Conservation (phyloP, 2,329 filamentous ascomycete genomes). For the Trichoderma asperellum region DNA sequence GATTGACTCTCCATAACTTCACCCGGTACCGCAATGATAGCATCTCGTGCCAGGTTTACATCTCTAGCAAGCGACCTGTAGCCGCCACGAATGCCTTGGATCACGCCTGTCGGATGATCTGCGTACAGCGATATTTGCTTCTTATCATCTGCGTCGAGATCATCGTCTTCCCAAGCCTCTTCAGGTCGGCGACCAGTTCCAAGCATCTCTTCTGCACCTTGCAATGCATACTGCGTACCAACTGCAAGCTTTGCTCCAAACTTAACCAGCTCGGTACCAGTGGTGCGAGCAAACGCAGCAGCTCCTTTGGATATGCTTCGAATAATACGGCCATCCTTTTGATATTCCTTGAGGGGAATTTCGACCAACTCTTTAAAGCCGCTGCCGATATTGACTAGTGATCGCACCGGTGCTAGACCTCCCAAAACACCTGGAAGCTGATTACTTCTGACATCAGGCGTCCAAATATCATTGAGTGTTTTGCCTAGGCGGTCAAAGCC, state of each 20-base stretch:
- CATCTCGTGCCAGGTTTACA: conserved; percentile 82
- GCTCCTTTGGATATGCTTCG: conserved; percentile 92
- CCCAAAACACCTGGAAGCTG: conserved; percentile 89
- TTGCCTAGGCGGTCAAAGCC: conserved; percentile 90
- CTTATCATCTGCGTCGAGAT: conserved; percentile 67
- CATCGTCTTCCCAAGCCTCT: conserved; percentile 61
- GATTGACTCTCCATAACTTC: conserved; percentile 87
- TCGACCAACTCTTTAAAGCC: conserved; percentile 86
- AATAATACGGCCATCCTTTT: conserved; percentile 89
- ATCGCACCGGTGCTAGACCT: conserved; percentile 86
- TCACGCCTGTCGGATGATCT: conserved; percentile 86
- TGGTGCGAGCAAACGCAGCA: conserved; percentile 86
- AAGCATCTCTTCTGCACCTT: conserved; percentile 83
- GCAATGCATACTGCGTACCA: conserved; percentile 89
- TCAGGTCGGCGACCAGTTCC: conserved; percentile 47
- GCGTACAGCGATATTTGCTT: conserved; percentile 90
- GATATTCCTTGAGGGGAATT: conserved; percentile 89
- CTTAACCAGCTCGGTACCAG: conserved; percentile 90
- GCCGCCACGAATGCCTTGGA: conserved; percentile 82
- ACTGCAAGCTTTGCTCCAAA: conserved; percentile 92
- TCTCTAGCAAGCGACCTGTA: conserved; percentile 84
- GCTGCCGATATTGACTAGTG: conserved; percentile 86
- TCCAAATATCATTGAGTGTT: conserved; percentile 95
- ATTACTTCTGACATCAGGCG: conserved; percentile 85
- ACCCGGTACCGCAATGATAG: conserved; percentile 90